Base-by-base conservation (phyloP, 306 rosid genomes). In the Prinsepia uniflora region DNA sequence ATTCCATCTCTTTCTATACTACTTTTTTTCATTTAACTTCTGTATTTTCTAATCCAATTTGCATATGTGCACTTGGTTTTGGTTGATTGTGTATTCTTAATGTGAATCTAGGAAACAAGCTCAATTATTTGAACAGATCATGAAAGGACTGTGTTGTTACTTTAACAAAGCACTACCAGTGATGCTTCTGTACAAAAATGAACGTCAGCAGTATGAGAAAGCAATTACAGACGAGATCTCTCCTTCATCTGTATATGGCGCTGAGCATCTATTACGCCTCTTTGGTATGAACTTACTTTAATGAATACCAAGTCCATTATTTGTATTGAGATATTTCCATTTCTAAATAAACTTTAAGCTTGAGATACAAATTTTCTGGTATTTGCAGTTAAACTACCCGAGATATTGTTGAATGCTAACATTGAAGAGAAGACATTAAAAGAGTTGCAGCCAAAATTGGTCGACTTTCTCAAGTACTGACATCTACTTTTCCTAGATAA, bases 181-280 rank as follows among this genome's bases (percentile, higher is more conserved):
- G 41, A 84, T 84, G 78, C 95, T 94, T 60, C 77, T 94, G 47
- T 90, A 90, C 90, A 83, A 83, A 76, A 80, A 78, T n/a, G 98
- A 90, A 83, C 91, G 90, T 53, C 80, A 63, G 59, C 98, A 94
- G 74, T 90, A 74, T 64, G 84, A 79, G 74, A 88, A 87, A 82
- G 85, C 84, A 60, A 81, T 90, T 43, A 58, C 79, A 42, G 61
- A 79, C 55, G 77, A 81, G 77, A 67, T 67, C 50, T 56, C 75
- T 73, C 98, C 96, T 58, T 87, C 97, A 69, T 52, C 88, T 68
- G 76, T 90, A 67, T 90, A 94, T 48, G 98, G 97, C 30, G 96
- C 98, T 44, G 97, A 94, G 76, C 98, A 93, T 86, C 86, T 93
- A 68, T 71, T 93, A 56, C 97, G 96, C 34, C 98, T 86, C 62